Conservation (phyloP, 345 rosid genomes). For the Ceriops zippeliana region DNA sequence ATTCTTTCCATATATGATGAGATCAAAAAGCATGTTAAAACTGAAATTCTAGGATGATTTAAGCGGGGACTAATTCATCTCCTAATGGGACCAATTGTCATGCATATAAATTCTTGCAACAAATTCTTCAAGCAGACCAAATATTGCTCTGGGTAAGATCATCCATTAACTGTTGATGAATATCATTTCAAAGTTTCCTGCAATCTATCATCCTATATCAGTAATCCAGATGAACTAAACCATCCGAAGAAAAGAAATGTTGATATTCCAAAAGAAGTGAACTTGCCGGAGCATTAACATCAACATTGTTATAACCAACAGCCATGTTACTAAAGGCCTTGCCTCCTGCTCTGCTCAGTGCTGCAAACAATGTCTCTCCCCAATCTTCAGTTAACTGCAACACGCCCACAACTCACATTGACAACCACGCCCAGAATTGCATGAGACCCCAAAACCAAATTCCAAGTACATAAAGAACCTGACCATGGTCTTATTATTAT, state of each 20-base stretch:
- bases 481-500: neutral
- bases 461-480: neutral
- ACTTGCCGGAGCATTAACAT: slow-evolving; percentile 89
- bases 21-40: no score
- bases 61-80: no score
- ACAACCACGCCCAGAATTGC: neutral
- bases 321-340: slow-evolving; percentile 98
- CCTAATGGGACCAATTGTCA: no score
- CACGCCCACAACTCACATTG: slow-evolving; percentile 5
- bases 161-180: no score
- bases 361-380: slow-evolving; percentile 89
- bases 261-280: neutral
- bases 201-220: no score
- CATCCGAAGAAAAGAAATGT: neutral
- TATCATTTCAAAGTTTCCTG: no score
- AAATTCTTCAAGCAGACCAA: no score
- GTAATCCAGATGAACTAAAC: neutral
- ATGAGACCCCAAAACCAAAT: neutral
- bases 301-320: slow-evolving; percentile 95
- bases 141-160: no score
- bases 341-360: slow-evolving; percentile 86
- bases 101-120: no score
- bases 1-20: no score
- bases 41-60: no score
- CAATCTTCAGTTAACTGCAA: slow-evolving; percentile 87